Evolutionary conservation across 2,329 filamentous ascomycete genomes (phyloP).

Genomic region (Coniochaeta hoffmannii): DNA sequence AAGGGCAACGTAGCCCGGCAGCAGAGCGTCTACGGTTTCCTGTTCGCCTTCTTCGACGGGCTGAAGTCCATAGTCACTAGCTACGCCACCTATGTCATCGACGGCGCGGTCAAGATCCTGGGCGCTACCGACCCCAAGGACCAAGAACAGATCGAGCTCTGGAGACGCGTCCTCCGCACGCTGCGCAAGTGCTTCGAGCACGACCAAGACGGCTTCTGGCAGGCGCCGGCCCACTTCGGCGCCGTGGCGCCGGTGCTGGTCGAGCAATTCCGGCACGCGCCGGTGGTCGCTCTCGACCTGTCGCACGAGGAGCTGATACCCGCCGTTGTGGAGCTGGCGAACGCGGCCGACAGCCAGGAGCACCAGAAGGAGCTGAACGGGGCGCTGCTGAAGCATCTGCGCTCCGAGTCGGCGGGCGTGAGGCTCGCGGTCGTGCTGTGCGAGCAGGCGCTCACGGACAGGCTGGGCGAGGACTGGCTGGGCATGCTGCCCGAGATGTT

Average conservation of each 20-base stretch:
- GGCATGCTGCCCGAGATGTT: conserved; percentile 89
- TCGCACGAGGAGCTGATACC: conserved; percentile 59
- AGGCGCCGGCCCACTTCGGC: conserved; percentile 78
- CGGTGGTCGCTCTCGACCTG: conserved; percentile 28
- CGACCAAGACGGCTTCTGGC: conserved; percentile 95
- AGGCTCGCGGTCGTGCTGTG: conserved; percentile 76
- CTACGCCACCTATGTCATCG: conserved; percentile 80
- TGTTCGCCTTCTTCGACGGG: conserved; percentile 70
- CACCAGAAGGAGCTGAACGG: conserved; percentile 88
- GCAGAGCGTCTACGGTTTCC: conserved; percentile 74
- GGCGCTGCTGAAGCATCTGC: conserved; percentile 68
- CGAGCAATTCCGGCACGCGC: conserved; percentile 51
- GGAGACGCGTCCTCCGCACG: conserved; percentile 62
- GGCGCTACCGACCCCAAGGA: conserved; percentile 32
- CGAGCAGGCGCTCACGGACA: conserved; percentile 71
- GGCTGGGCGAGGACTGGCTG: conserved; percentile 89
- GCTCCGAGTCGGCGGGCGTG: conserved; percentile 62
- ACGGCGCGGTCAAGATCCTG: conserved; percentile 63
- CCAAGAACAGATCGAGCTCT: conserved; percentile 51
- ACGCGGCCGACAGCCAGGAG: conserved; percentile 73
- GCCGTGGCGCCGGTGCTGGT: conserved; percentile 64
- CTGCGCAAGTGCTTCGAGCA: conserved; percentile 73
- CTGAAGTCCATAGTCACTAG: conserved; percentile 92
- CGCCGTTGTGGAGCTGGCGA: conserved; percentile 71
- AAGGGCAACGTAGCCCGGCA: conserved; percentile 54